Evolutionary conservation across 1,139 yeast species (phyloP).

Genomic region (Saccharomyces uvarum): DNA sequence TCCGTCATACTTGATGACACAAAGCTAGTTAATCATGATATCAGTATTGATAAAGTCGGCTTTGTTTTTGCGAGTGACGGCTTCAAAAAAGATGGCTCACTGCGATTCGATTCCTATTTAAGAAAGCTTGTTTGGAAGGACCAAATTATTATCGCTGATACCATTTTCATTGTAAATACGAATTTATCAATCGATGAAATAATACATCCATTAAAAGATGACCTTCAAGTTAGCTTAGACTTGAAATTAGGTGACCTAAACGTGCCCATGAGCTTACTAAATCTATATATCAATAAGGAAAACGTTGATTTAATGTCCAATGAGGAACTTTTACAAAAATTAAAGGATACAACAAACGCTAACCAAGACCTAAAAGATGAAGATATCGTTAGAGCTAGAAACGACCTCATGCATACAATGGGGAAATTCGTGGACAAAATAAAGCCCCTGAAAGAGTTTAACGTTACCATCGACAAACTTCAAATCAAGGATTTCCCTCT

Average conservation of each 20-base stretch:
- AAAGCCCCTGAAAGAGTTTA: slow-evolving; percentile 14
- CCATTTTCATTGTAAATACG: slow-evolving; percentile 8
- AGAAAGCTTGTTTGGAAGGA: slow-evolving; percentile 11
- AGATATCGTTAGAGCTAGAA: slow-evolving; percentile 6
- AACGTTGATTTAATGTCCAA: not conserved
- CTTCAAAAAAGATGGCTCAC: not conserved
- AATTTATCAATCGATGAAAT: not conserved
- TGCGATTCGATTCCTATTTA: slow-evolving; percentile 6
- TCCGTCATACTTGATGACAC: not conserved
- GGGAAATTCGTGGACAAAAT: slow-evolving; percentile 9
- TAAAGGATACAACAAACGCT: not conserved
- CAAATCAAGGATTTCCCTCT: slow-evolving; percentile 18
- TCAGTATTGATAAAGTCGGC: not conserved
- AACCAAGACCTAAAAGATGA: slow-evolving; percentile 3
- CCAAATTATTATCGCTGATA: slow-evolving; percentile 13
- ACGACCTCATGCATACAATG: slow-evolving; percentile 8
- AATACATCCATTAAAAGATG: not conserved
- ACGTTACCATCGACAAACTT: slow-evolving; percentile 22
- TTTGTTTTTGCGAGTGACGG: not conserved
- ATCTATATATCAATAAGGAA: not conserved
- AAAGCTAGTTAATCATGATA: not conserved
- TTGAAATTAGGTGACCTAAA: slow-evolving; percentile 11
- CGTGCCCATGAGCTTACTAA: slow-evolving; percentile 9
- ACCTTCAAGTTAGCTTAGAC: slow-evolving; percentile 6
- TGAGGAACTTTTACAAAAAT: not conserved